phyloP scores from a whole-genome alignment of 2,329 filamentous ascomycete species.

The Penicillium corylophilum region DNA sequence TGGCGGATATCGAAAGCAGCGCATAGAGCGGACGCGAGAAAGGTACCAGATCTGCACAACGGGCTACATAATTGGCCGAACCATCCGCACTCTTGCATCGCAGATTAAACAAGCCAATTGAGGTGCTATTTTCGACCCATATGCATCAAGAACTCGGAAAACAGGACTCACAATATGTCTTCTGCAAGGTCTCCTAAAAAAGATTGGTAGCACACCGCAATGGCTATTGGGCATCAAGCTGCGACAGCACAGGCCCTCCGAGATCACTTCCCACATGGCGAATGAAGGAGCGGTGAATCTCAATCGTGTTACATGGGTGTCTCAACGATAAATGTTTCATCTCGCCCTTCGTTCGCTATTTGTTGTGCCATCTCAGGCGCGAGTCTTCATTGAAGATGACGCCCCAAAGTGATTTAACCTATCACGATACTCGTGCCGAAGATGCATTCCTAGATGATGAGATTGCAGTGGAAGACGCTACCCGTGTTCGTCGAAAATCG shows the following conservation, averaged over 20 bases:
- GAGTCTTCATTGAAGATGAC: not conserved
- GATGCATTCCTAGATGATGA: not conserved
- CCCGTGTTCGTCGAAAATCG: not conserved
- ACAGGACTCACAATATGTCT: not conserved
- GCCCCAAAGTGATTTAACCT: not conserved
- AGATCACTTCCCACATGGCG: too few species aligned
- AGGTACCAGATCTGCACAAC: not conserved
- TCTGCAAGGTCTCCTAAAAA: not conserved
- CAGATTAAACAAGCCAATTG: not conserved
- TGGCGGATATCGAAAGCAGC: not conserved
- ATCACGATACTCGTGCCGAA: not conserved
- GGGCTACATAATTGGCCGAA: not conserved
- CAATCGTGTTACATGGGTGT: too few species aligned
- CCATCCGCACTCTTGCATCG: not conserved
- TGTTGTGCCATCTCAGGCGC: not conserved
- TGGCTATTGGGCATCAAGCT: too few species aligned
- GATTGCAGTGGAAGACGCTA: not conserved
- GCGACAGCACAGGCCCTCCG: too few species aligned
- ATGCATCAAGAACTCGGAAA: not conserved
- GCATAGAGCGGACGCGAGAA: not conserved
- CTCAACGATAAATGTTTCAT: too few species aligned
- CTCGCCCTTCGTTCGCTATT: too few species aligned
- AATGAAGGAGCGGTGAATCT: too few species aligned
- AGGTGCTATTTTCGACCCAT: not conserved
- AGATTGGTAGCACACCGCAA: not conserved